Evolutionary conservation across 2,329 filamentous ascomycete genomes (phyloP).

Genomic region (Epichloe sibirici): DNA sequence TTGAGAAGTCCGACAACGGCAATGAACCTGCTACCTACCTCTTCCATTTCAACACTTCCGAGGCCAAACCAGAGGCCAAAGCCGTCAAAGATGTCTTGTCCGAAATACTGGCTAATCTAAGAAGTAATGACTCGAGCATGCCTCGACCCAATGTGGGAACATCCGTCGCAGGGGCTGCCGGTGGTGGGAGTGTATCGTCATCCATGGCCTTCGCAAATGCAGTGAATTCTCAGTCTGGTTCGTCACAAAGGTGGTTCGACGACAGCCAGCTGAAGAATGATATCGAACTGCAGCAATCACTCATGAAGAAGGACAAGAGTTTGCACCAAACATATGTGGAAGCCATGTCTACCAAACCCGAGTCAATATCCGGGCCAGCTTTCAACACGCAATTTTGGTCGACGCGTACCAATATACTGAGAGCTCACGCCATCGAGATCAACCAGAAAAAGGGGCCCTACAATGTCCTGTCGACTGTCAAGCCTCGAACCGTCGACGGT

Average conservation of each 20-base stretch:
- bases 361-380: slow-evolving; percentile 64
- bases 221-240: slow-evolving; percentile 40
- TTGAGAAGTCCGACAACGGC: slow-evolving; percentile 53
- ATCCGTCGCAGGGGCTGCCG: slow-evolving; percentile 14
- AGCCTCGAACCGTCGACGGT: slow-evolving; percentile 40
- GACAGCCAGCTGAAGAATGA: slow-evolving; percentile 67
- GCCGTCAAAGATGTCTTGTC: slow-evolving; percentile 73
- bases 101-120: slow-evolving; percentile 58
- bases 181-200: slow-evolving; percentile 40
- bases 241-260: slow-evolving; percentile 58
- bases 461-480: slow-evolving; percentile 85
- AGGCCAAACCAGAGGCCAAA: slow-evolving; percentile 75
- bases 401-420: slow-evolving; percentile 70
- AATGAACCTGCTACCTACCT: slow-evolving; percentile 59
- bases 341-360: slow-evolving; percentile 69
- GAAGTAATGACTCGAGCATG: slow-evolving; percentile 40
- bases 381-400: slow-evolving; percentile 96
- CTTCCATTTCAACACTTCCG: slow-evolving; percentile 77
- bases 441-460: slow-evolving; percentile 81
- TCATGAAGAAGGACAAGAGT: slow-evolving; percentile 67
- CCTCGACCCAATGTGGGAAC: slow-evolving; percentile 31
- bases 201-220: slow-evolving; percentile 71
- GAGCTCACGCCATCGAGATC: slow-evolving; percentile 80
- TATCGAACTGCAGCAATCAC: slow-evolving; percentile 71
- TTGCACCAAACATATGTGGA: slow-evolving; percentile 82